Conservation (phyloP, 1,284 basidiomycete genomes). For the Sanghuangporus baumii region DNA sequence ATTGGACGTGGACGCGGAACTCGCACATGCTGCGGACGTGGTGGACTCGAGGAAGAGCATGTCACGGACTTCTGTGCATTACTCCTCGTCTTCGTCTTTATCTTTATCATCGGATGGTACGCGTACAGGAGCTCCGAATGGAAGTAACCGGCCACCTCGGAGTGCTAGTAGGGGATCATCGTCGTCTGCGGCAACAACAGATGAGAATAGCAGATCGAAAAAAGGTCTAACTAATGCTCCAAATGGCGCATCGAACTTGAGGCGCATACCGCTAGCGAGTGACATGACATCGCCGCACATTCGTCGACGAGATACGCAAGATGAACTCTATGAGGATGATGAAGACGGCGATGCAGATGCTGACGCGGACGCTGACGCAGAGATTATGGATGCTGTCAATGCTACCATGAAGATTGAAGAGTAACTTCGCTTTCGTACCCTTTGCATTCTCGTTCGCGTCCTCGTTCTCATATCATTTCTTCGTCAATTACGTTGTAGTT, state of each 20-base stretch:
- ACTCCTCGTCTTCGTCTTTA: not conserved
- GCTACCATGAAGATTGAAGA: conserved; percentile 7
- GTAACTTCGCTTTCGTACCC: not conserved
- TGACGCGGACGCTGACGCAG: conserved; percentile 11
- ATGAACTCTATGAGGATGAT: not conserved
- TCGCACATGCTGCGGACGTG: not conserved
- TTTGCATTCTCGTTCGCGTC: too few species aligned
- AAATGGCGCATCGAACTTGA: not conserved
- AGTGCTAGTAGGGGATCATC: conserved; percentile 4
- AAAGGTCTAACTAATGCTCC: not conserved
- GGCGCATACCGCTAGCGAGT: not conserved
- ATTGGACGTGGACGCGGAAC: conserved; percentile 30
- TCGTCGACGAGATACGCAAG: not conserved
- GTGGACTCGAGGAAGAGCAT: not conserved
- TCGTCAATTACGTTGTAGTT: too few species aligned
- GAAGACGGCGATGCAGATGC: not conserved
- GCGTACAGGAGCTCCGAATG: not conserved
- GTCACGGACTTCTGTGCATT: not conserved
- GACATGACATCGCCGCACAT: not conserved
- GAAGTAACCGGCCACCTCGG: not conserved
- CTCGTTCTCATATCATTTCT: too few species aligned
- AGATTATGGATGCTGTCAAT: conserved; percentile 12
- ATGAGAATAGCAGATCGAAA: not conserved
- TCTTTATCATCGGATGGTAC: not conserved
- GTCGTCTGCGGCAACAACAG: not conserved